A percentile compares a stretch with the other conserved stretches of the same genome.
These are phyloP conservation scores for Leccinum olivaceopallidum DNA, from an alignment of 768 basidiomycete species.

Conservation along the genomic window DNA sequence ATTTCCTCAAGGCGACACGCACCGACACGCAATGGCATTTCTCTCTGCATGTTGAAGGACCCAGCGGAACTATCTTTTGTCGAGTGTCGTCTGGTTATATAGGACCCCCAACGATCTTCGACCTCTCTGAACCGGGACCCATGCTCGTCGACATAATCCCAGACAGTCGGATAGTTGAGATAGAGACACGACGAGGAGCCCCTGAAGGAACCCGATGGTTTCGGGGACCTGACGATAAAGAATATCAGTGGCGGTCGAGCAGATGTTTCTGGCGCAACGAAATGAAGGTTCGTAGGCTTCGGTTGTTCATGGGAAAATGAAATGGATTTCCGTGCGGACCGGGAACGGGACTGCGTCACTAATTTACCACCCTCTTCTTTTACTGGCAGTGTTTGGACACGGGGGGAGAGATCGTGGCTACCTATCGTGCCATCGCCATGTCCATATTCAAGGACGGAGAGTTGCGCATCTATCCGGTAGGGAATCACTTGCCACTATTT, in stretches of 20 bases:
- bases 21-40: conserved; percentile 20
- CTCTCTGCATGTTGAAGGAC: conserved; percentile 19
- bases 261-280: conserved; percentile 14
- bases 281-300: conserved; percentile 25
- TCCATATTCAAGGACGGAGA: conserved; percentile 30
- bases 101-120: conserved; percentile 15
- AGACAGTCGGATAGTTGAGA: conserved; percentile 6
- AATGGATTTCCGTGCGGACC: background rate
- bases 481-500: background rate
- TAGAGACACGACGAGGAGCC: conserved; percentile 14
- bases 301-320: background rate
- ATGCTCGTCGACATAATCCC: conserved; percentile 18
- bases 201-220: conserved; percentile 23
- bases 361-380: background rate
- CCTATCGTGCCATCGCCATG: conserved; percentile 27
- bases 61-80: conserved; percentile 21
- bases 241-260: conserved; percentile 24
- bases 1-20: conserved; percentile 24
- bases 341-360: background rate
- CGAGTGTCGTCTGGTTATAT: conserved; percentile 23
- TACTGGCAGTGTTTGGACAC: conserved; percentile 21
- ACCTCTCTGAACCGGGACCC: conserved; percentile 2
- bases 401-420: conserved; percentile 25
- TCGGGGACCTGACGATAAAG: conserved; percentile 22
- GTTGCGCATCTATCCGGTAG: conserved; percentile 28